These are phyloP conservation scores for Brassica cretica DNA, from an alignment of 345 rosid species.

Conservation along the genomic window DNA sequence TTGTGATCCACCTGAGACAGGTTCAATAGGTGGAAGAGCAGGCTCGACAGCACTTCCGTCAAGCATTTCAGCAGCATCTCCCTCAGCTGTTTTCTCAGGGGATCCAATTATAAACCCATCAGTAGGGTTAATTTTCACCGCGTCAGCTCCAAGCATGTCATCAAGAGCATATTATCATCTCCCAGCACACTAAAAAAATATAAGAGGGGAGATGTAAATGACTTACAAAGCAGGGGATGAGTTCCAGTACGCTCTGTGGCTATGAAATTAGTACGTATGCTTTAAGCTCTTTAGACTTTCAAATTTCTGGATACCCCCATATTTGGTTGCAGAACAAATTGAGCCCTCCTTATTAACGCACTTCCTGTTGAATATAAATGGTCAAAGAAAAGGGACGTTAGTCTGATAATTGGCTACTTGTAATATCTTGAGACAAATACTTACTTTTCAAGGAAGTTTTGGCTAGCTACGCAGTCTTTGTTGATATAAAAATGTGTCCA, in stretches of 20 bases:
- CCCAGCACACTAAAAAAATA: neutral
- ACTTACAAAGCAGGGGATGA: neutral
- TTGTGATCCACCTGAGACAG: neutral
- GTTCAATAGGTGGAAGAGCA: neutral
- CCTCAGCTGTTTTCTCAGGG: neutral
- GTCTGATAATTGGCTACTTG: neutral
- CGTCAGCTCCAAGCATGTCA: neutral
- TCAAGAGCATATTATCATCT: neutral
- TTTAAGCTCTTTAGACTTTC: neutral
- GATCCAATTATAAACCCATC: neutral
- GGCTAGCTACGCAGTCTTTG: neutral
- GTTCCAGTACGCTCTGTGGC: neutral
- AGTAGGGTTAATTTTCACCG: neutral
- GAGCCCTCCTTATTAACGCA: neutral
- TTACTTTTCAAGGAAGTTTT: neutral
- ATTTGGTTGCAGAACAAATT: neutral
- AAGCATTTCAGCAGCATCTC: neutral
- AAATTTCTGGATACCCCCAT: neutral
- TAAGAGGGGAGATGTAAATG: neutral
- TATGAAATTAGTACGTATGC: neutral
- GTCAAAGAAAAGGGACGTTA: neutral
- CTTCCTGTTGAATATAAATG: neutral
- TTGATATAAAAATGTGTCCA: neutral
- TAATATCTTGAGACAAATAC: neutral
- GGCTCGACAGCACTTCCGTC: neutral